Conservation (phyloP, 768 basidiomycete species). For the Podaxis sp. region DNA sequence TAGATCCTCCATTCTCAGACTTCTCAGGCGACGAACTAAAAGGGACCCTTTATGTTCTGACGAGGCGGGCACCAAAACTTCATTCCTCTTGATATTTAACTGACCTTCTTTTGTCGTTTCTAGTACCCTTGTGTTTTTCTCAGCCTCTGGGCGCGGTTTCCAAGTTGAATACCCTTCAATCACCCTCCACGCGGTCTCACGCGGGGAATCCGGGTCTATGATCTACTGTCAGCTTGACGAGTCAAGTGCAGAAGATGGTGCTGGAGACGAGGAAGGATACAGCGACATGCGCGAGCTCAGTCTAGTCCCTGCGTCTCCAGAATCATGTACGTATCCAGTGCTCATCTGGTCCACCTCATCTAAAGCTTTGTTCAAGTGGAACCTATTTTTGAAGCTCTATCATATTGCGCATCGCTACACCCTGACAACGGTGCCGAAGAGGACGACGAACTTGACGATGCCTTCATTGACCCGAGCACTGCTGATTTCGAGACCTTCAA, state of each 20-base stretch:
- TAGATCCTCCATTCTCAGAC: constrained; percentile 69
- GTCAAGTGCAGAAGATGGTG: constrained; percentile 36
- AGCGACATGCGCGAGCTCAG: constrained; percentile 75
- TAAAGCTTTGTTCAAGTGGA: constrained; percentile 55
- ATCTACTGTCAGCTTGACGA: constrained; percentile 97
- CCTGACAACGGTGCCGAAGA: constrained; percentile 60
- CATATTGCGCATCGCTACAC: constrained; percentile 81
- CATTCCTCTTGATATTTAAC: not conserved
- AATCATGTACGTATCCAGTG: constrained; percentile 52
- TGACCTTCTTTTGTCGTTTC: not conserved
- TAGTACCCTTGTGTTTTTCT: constrained; percentile 75
- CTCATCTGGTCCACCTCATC: constrained; percentile 1
- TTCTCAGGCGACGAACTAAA: constrained; percentile 51
- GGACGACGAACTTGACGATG: constrained; percentile 54
- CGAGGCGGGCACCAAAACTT: constrained; percentile 55
- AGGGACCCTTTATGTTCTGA: constrained; percentile 83
- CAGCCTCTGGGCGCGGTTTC: constrained; percentile 69
- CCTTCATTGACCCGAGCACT: constrained; percentile 51
- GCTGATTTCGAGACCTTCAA: constrained; percentile 53
- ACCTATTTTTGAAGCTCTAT: constrained; percentile 83
- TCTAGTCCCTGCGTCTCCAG: constrained; percentile 63
- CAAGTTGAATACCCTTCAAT: constrained; percentile 87
- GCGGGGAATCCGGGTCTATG: constrained; percentile 61
- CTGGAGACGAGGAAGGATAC: constrained; percentile 33
- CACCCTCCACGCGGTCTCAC: constrained; percentile 90